Conservation (phyloP, 306 rosid genomes). For the Sesbania bispinosa region DNA sequence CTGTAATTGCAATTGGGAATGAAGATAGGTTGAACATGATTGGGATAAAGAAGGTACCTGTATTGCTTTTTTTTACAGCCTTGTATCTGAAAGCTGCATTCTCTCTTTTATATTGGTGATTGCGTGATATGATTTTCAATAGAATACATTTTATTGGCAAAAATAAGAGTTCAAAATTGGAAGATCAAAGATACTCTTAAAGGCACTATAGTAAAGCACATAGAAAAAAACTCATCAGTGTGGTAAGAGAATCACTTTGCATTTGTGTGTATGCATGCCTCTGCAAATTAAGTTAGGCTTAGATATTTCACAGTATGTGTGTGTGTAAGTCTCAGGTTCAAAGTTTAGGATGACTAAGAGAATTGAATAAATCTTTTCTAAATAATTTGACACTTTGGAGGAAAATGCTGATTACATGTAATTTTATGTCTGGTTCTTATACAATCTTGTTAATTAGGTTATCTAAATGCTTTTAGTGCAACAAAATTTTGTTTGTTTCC, state of each 20-base stretch:
- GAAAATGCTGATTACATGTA: background rate
- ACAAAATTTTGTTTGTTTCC: no score
- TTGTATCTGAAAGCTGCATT: background rate
- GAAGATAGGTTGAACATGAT: conserved; percentile 97
- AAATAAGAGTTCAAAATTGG: background rate
- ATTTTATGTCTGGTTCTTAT: no score
- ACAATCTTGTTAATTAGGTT: no score
- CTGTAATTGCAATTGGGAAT: conserved; percentile 81
- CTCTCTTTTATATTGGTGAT: conserved; percentile 1
- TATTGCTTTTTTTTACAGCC: background rate
- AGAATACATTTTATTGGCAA: background rate
- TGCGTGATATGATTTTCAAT: background rate
- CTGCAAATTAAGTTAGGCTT: background rate
- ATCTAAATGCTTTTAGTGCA: no score
- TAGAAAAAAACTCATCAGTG: background rate
- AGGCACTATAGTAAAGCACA: background rate
- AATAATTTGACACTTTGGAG: background rate
- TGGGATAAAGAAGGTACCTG: conserved; percentile 88
- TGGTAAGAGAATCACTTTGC: background rate
- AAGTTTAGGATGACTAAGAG: background rate
- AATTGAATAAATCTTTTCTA: background rate
- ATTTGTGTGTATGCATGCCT: background rate
- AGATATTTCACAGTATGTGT: no score
- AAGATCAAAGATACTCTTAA: background rate
- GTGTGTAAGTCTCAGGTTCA: background rate